phyloP scores from a whole-genome alignment of 2,329 filamentous ascomycete species.

The Sarocladium oryzae region DNA sequence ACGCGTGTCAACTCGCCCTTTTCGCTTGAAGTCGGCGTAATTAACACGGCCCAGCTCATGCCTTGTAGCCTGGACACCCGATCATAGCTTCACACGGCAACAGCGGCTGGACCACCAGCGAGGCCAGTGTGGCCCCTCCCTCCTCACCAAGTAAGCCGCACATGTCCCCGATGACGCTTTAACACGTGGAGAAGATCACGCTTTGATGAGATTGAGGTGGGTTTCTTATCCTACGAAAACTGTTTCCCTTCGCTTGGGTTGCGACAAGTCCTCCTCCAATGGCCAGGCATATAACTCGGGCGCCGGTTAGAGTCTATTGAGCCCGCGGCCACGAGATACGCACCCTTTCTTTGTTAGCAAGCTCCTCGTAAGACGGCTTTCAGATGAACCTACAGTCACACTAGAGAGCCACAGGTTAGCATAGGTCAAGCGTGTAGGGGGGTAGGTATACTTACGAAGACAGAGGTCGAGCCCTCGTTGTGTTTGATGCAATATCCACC shows the following conservation, averaged over 20 bases:
- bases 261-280: background rate
- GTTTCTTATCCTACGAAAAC: background rate
- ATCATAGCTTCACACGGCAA: too few relatives aligned
- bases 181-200: background rate
- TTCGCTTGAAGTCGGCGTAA: too few relatives aligned
- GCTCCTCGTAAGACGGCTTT: background rate
- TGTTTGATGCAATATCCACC: constrained; percentile 80
- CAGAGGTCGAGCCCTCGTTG: constrained; percentile 72
- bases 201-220: background rate
- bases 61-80: too few relatives aligned
- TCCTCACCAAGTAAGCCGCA: background rate
- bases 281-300: too few relatives aligned
- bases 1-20: too few relatives aligned
- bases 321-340: constrained; percentile 27
- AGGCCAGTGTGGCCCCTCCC: background rate
- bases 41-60: too few relatives aligned
- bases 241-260: background rate
- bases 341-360: constrained; percentile 21
- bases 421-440: background rate
- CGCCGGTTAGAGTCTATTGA: constrained; percentile 20
- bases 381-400: constrained; percentile 37
- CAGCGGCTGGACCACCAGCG: too few relatives aligned
- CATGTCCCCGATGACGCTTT: background rate
- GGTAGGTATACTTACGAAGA: constrained; percentile 36
- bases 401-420: constrained; percentile 19